Conservation (phyloP, 1,284 basidiomycete genomes). For the Cutaneotrichosporon mucoides region DNA sequence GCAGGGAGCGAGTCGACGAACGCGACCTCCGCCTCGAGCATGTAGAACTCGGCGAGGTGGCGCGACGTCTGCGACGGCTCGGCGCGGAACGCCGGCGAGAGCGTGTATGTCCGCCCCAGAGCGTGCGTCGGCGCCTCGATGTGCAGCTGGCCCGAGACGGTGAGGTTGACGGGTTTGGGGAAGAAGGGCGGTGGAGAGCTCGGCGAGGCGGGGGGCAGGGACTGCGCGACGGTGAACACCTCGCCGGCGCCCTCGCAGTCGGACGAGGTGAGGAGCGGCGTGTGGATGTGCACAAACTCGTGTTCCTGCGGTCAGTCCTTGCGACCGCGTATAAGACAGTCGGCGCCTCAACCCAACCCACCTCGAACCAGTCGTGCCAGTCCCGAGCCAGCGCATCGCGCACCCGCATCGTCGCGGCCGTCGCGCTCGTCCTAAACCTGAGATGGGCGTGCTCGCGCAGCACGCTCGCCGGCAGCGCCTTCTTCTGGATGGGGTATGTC, state of each 20-base stretch:
- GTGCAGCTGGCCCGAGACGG: slow-evolving; percentile 92
- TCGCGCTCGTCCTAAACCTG: slow-evolving; percentile 67
- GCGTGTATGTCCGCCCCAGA: slow-evolving; percentile 78
- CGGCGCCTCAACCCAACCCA: no score
- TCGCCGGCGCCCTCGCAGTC: slow-evolving; percentile 99
- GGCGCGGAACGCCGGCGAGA: slow-evolving; percentile 88
- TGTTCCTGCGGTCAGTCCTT: slow-evolving; percentile 49
- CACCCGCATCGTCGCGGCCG: slow-evolving; percentile 69
- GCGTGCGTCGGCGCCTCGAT: slow-evolving; percentile 81
- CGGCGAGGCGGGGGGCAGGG: slow-evolving; percentile 5
- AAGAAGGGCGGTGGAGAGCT: slow-evolving; percentile 33
- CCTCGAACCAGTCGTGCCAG: slow-evolving; percentile 61
- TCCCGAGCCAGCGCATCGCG: slow-evolving; percentile 59
- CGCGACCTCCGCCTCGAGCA: slow-evolving; percentile 91
- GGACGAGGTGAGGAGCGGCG: slow-evolving; percentile 81
- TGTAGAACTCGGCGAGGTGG: slow-evolving; percentile 97
- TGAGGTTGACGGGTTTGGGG: slow-evolving; percentile 67
- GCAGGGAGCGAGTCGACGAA: slow-evolving; percentile 55
- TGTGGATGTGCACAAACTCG: slow-evolving; percentile 74
- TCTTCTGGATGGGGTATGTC: slow-evolving; percentile 86
- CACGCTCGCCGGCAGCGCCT: slow-evolving; percentile 66
- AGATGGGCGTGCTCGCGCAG: slow-evolving; percentile 78
- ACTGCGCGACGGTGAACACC: slow-evolving; percentile 64
- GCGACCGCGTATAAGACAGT: no score
- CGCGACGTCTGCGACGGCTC: slow-evolving; percentile 81